A percentile compares a stretch with the other conserved stretches of the same genome.
Conservation (phyloP, 805 yeast species). For the Debaryomyces prosopidis region DNA sequence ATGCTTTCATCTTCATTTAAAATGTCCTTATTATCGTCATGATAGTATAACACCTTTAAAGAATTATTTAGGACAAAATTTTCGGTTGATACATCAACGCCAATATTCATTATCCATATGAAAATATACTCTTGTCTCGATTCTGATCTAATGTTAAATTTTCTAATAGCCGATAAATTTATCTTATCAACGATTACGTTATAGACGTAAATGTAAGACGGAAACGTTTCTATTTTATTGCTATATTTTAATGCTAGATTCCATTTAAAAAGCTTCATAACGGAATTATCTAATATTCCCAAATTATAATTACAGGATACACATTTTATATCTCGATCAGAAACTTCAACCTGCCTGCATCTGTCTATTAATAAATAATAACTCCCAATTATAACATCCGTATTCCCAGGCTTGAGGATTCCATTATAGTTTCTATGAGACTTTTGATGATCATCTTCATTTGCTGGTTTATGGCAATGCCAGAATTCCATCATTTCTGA, state of each 20-base stretch:
- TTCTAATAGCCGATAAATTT: slow-evolving; percentile 38
- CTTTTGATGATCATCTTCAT: slow-evolving; percentile 20
- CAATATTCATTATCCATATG: slow-evolving; percentile 39
- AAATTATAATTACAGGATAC: slow-evolving; percentile 32
- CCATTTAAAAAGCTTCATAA: slow-evolving; percentile 56
- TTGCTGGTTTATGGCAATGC: slow-evolving; percentile 90
- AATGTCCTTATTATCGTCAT: slow-evolving; percentile 11
- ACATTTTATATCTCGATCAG: slow-evolving; percentile 27
- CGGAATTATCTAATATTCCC: slow-evolving; percentile 36
- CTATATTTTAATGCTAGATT: slow-evolving; percentile 32
- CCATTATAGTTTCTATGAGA: slow-evolving; percentile 35
- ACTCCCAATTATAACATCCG: slow-evolving; percentile 53
- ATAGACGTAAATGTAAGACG: slow-evolving; percentile 37
- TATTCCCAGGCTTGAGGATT: slow-evolving; percentile 42
- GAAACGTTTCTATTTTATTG: slow-evolving; percentile 24
- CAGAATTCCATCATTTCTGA: slow-evolving; percentile 94
- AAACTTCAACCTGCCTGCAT: slow-evolving; percentile 4
- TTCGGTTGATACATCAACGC: slow-evolving; percentile 26
- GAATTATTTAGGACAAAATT: slow-evolving; percentile 17
- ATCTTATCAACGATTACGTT: slow-evolving; percentile 40
- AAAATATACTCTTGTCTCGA: slow-evolving; percentile 13
- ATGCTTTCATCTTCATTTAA: slow-evolving; percentile 13
- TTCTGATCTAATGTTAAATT: slow-evolving; percentile 20
- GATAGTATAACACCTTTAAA: slow-evolving; percentile 29
- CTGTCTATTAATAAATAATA: slow-evolving; percentile 50